Conservation (phyloP, 1,139 yeast genomes). For the Yamadazyma spencermartinsiae region DNA sequence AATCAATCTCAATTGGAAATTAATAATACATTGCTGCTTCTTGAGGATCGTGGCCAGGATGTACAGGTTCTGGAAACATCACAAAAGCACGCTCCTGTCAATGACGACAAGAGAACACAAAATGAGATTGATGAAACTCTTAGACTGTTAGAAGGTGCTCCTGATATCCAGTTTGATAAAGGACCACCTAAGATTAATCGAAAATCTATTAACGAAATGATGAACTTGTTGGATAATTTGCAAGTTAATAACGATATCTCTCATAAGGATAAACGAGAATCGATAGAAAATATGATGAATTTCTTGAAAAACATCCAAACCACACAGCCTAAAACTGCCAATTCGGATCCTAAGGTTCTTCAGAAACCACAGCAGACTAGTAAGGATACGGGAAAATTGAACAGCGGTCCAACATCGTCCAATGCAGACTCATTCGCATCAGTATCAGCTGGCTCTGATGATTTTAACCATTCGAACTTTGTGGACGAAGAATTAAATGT, state of each 20-base stretch:
- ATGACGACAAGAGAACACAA: background rate
- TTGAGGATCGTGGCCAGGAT: too few relatives aligned
- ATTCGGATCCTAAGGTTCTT: background rate
- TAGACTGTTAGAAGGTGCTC: background rate
- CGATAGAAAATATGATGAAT: conserved; percentile 20
- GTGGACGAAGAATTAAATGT: conserved; percentile 17
- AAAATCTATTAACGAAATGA: conserved; percentile 27
- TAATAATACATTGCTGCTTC: conserved; percentile 6
- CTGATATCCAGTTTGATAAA: background rate
- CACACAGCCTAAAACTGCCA: conserved; percentile 4
- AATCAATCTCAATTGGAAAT: conserved; percentile 9
- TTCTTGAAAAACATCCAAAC: conserved; percentile 18
- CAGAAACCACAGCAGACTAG: background rate
- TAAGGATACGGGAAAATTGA: background rate
- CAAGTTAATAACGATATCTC: conserved; percentile 14
- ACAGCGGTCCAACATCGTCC: background rate
- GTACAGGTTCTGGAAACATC: background rate
- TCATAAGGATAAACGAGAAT: conserved; percentile 15
- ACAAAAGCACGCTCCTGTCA: background rate
- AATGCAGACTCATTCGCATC: background rate
- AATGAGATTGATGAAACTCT: conserved; percentile 1
- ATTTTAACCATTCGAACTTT: conserved; percentile 1
- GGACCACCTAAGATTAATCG: conserved; percentile 17
- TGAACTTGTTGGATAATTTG: conserved; percentile 23
- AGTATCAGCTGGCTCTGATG: background rate